Evolutionary conservation across 2,329 filamentous ascomycete species (phyloP), one percentile per base, ranked within the genome.

Genomic region (Pseudogymnoascus sp.): DNA sequence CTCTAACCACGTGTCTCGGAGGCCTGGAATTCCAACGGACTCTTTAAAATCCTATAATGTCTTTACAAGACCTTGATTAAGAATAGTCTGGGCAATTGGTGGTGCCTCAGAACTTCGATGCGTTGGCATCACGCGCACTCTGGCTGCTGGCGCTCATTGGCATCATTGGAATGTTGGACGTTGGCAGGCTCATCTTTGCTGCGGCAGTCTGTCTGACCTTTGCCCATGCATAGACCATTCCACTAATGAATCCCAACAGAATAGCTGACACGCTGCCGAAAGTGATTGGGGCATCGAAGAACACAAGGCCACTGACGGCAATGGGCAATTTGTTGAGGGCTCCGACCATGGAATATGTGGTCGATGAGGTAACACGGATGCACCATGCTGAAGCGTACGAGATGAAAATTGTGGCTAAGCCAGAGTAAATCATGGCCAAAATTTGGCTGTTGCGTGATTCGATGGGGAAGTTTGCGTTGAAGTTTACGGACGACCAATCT

Each of bases 311-410:
- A 66, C 88, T 93, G 67, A 99, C 75, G 61, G 94, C 94, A 69
- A 99, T 92, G 42, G 94, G 94, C 33, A 99, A 87, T 82, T 99
- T 99, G 83, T 99, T 99, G 71, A 99, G 82, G 15, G 93, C 91
- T 65, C 94, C 94, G 62, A 97, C 94, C 93, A 99, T 97, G 31
- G 90, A 96, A 80, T 97, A 99, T 1, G 94, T 99, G 7, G 94
- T 99, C 15, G 92, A 97, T 0, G 92, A 96, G 6, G 94, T 97
- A 67, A 96, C 90, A 68, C 94, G 92, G 66, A 99, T 95, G 74
- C 94, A 97, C 94, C 94, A 99, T 37, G 94, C 94, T 13, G 93
- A 97, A 72, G 92, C 95, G 82, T 99, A 99, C n/a, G 93, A 97
- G 76, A 99, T 99, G 78, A 97, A 96, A 72, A 97, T 92, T 59